phyloP scores from a whole-genome alignment of 1,284 basidiomycete genomes.

The Rhodotorula sp. region DNA sequence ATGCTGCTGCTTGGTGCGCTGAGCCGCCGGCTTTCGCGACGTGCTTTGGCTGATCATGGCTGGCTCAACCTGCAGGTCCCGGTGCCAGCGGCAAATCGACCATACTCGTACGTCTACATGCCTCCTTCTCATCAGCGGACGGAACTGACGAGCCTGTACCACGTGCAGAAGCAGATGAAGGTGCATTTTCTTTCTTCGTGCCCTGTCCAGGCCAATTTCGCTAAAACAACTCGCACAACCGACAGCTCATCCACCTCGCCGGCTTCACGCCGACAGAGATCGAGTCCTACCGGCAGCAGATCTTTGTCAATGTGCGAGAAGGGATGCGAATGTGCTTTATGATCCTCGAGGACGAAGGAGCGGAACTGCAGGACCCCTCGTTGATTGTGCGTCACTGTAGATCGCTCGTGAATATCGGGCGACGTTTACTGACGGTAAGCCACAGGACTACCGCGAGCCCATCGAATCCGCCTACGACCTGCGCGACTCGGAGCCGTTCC shows the following conservation, averaged over 20 bases:
- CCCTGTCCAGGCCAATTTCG: too few relatives aligned
- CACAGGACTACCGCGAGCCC: conserved; percentile 56
- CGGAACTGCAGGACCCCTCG: conserved; percentile 60
- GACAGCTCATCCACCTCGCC: conserved; percentile 42
- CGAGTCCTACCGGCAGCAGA: conserved; percentile 66
- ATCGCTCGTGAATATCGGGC: too few relatives aligned
- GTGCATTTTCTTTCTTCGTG: not conserved
- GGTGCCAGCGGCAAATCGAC: conserved; percentile 37
- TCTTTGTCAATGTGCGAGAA: conserved; percentile 85
- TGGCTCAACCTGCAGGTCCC: conserved; percentile 20
- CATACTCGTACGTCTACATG: conserved; percentile 20
- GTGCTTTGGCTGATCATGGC: not conserved
- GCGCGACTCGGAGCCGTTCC: conserved; percentile 74
- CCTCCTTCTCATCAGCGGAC: not conserved
- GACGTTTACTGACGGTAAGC: fast-evolving
- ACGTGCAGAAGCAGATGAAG: conserved; percentile 39
- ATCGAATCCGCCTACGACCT: conserved; percentile 71
- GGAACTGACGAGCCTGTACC: too few relatives aligned
- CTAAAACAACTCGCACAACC: not conserved
- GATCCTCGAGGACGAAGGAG: conserved; percentile 64
- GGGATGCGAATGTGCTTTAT: conserved; percentile 81
- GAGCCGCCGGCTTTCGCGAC: too few relatives aligned
- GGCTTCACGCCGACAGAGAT: conserved; percentile 39
- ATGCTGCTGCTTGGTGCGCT: conserved; percentile 39
- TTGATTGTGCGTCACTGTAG: conserved; percentile 4